Base-by-base conservation (phyloP, 208 protist genomes). In the Acanthamoeba triangularis region DNA sequence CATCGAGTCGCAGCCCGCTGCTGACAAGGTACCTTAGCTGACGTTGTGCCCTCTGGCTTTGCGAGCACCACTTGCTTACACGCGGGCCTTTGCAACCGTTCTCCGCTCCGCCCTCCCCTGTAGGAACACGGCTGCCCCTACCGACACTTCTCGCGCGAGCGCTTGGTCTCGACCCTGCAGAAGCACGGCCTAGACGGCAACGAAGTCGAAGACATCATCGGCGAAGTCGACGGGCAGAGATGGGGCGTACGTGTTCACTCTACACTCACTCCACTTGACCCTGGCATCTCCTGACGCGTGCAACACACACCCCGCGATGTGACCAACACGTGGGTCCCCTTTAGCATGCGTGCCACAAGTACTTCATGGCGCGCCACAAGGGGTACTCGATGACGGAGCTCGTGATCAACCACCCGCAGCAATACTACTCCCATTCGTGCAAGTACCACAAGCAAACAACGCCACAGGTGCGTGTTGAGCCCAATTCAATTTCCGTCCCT, bases 331-430 rank as follows among this genome's bases (percentile, higher is more conserved):
- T n/a, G n/a, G n/a, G n/a, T n/a, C n/a, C n/a, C n/a, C 8, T 72
- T 33, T 37, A 87, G 78, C 78, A 87, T 23, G 78, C 78, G 25
- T 87, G 78, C 78, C 41, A 61, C 47, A 63, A 35, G 78, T 87
- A 87, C 78, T 87, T 87, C 33, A 61, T 33, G 78, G 78, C 78
- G 78, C 41, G 49, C 10, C 78, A 87, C 78, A 87, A 87, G 47
- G 49, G 49, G 37, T 87, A 87, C 47, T 61, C 41, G 25, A 87
- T 87, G 78, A 52, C 41, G 18, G 78, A 87, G 47, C 78, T 87
- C 78, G 78, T 87, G 2, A 87, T 87, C 78, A 87, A 87, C 78
- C 78, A 87, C 49, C 78, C 78, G n/a, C 78, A 87, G 49, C 78
- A 87, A 30, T 87, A 87, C 41, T 87, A 63, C 47, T 87, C 49